These are phyloP conservation scores for Chytriomyces hyalinus DNA, from an alignment of 192 early-diverging fungal genomes.

Conservation along the genomic window DNA sequence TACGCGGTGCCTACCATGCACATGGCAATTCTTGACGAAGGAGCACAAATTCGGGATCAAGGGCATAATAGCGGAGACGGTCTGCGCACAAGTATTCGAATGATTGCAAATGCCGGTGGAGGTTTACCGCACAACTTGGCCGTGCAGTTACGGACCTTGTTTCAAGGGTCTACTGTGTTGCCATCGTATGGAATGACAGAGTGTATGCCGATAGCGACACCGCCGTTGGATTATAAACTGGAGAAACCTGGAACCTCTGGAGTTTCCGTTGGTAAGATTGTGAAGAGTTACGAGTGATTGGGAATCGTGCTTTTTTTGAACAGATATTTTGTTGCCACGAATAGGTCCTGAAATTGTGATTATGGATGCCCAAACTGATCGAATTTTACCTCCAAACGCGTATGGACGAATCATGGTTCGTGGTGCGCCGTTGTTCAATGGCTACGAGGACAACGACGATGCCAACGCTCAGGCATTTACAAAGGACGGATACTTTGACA, in stretches of 20 bases:
- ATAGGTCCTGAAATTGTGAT: conserved; percentile 52
- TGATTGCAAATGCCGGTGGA: conserved; percentile 54
- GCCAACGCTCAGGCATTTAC: conserved; percentile 38
- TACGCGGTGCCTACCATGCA: conserved; percentile 81
- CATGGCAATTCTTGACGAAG: conserved; percentile 50
- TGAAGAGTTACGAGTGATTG: background rate
- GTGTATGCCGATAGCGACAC: conserved; percentile 58
- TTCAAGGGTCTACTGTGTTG: conserved; percentile 36
- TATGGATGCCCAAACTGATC: conserved; percentile 19
- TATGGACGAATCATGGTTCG: conserved; percentile 52
- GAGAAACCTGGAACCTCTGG: conserved; percentile 49
- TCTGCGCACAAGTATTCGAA: conserved; percentile 33
- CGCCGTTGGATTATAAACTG: conserved; percentile 45
- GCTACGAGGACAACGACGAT: conserved; percentile 46
- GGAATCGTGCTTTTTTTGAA: background rate
- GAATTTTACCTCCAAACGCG: conserved; percentile 6
- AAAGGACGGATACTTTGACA: conserved; percentile 76
- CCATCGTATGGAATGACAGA: conserved; percentile 60
- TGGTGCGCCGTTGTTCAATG: conserved; percentile 47
- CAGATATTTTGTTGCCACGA: background rate
- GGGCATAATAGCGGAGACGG: background rate
- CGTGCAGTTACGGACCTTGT: conserved; percentile 35
- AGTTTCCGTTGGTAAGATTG: conserved; percentile 24
- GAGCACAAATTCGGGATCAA: background rate
- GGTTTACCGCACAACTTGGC: conserved; percentile 45